Conservation (phyloP, 2,329 filamentous ascomycete species). For the Colletotrichum nymphaeae region DNA sequence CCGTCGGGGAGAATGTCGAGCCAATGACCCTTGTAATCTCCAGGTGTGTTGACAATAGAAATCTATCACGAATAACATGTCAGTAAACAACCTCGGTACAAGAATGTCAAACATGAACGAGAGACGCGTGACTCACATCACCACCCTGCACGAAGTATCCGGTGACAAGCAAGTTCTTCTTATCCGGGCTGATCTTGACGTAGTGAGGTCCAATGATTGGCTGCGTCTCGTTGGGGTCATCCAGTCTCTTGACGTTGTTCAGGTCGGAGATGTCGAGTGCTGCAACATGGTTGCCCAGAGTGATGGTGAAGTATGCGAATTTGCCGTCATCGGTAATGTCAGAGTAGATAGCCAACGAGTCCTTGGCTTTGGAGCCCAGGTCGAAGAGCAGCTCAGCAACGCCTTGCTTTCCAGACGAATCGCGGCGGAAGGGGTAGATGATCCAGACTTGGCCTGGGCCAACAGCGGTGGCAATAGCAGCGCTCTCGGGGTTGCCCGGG, state of each 20-base stretch:
- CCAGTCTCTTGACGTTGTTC: conserved; percentile 69
- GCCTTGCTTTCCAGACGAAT: conserved; percentile 66
- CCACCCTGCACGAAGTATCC: conserved; percentile 75
- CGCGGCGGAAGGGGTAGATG: conserved; percentile 70
- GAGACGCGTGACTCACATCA: conserved; percentile 45
- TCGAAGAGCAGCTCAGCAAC: conserved; percentile 68
- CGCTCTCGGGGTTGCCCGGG: conserved; percentile 67
- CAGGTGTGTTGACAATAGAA: conserved; percentile 69
- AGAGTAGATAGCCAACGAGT: conserved; percentile 69
- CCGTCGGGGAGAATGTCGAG: conserved; percentile 68
- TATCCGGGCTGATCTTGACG: conserved; percentile 72
- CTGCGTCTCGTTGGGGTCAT: conserved; percentile 68
- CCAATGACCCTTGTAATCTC: conserved; percentile 71
- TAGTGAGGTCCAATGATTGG: conserved; percentile 72
- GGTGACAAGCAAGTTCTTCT: conserved; percentile 73
- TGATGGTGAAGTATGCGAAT: conserved; percentile 69
- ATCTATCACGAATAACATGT: conserved; percentile 47
- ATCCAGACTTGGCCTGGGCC: conserved; percentile 71
- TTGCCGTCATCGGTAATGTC: conserved; percentile 69
- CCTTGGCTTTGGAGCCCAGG: conserved; percentile 65
- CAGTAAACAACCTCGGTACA: not conserved
- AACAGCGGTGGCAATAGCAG: conserved; percentile 70
- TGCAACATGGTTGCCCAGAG: conserved; percentile 70
- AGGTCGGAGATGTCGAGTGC: conserved; percentile 71
- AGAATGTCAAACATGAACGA: not conserved